Percentiles rank a stretch among this genome's conserved stretches.
Evolutionary conservation across 495 filamentous ascomycete genomes (phyloP).

Genomic region (Penicillium coprophilum): DNA sequence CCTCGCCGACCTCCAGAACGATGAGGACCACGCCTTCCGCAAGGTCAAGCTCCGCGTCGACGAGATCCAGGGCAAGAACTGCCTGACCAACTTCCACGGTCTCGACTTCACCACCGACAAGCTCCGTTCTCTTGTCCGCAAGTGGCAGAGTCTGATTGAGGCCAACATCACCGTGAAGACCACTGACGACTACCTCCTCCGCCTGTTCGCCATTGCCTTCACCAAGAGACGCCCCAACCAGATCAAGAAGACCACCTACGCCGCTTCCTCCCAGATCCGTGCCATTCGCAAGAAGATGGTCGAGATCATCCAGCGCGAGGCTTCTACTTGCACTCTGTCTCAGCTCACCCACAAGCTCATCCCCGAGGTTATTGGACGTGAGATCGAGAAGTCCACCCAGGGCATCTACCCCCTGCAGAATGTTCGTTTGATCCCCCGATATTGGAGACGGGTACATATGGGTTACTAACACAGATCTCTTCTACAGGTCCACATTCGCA

Average conservation of each 20-base stretch:
- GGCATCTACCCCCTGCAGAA: slow-evolving; percentile 99
- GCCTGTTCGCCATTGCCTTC: slow-evolving; percentile 97
- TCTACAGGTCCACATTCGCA: slow-evolving; percentile 93
- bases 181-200: slow-evolving; percentile 97
- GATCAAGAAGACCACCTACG: slow-evolving; percentile 99
- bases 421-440: slow-evolving; percentile 53
- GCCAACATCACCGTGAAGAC: slow-evolving; percentile 99
- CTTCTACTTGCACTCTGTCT: slow-evolving; percentile 84
- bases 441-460: neutral
- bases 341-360: slow-evolving; percentile 98
- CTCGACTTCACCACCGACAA: slow-evolving; percentile 99
- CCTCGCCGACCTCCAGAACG: slow-evolving; percentile 97
- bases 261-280: slow-evolving; percentile 90
- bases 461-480: slow-evolving; percentile 28
- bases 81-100: slow-evolving; percentile 99
- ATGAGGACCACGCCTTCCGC: slow-evolving; percentile 98
- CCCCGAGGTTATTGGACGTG: slow-evolving; percentile 97
- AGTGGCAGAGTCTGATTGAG: slow-evolving; percentile 99
- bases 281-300: slow-evolving; percentile 99
- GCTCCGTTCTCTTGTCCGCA: slow-evolving; percentile 95
- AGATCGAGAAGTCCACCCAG: slow-evolving; percentile 99
- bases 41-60: slow-evolving; percentile 99
- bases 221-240: slow-evolving; percentile 98
- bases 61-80: slow-evolving; percentile 99
- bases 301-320: slow-evolving; percentile 97